A percentile compares a stretch with the other conserved stretches of the same genome.
Evolutionary conservation across 495 filamentous ascomycete genomes (phyloP).

Genomic region (Xylaria nigripes): DNA sequence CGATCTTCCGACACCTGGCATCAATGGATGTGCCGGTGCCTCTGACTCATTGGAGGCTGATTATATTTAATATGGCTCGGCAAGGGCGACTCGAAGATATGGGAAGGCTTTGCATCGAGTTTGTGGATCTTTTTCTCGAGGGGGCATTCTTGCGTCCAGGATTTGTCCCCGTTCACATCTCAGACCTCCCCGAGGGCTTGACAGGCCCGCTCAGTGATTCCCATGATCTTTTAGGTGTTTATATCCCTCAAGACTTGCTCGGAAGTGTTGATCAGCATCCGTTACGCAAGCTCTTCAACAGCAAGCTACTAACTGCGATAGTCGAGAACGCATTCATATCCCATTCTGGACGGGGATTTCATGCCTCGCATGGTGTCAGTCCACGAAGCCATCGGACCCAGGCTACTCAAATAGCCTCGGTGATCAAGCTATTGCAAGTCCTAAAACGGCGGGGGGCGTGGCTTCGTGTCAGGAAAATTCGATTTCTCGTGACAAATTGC

Average conservation of each 20-base stretch:
- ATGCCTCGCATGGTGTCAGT: not conserved
- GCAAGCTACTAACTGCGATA: slow-evolving; percentile 18
- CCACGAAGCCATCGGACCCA: not conserved
- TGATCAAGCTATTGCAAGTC: slow-evolving; percentile 17
- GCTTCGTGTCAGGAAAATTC: not conserved
- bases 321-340: slow-evolving; percentile 24
- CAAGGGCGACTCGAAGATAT: slow-evolving; percentile 24
- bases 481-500: slow-evolving; percentile 5
- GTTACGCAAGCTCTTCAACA: slow-evolving; percentile 25
- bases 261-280: slow-evolving; percentile 18
- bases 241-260: slow-evolving; percentile 23
- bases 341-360: slow-evolving; percentile 4
- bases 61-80: slow-evolving; percentile 27
- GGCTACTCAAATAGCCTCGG: slow-evolving; percentile 17
- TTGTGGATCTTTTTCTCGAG: slow-evolving; percentile 20
- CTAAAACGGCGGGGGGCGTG: slow-evolving; percentile 21
- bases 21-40: slow-evolving; percentile 25
- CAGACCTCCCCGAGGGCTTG: slow-evolving; percentile 25
- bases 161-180: slow-evolving; percentile 22
- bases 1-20: slow-evolving; percentile 19
- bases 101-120: slow-evolving; percentile 19
- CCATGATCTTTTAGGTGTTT: slow-evolving; percentile 21
- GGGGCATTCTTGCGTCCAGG: slow-evolving; percentile 12
- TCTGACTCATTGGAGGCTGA: slow-evolving; percentile 16
- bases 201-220: slow-evolving; percentile 12